These are phyloP conservation scores for Blastobotrys persicus DNA, from an alignment of 1,139 yeast genomes.

Conservation along the genomic window DNA sequence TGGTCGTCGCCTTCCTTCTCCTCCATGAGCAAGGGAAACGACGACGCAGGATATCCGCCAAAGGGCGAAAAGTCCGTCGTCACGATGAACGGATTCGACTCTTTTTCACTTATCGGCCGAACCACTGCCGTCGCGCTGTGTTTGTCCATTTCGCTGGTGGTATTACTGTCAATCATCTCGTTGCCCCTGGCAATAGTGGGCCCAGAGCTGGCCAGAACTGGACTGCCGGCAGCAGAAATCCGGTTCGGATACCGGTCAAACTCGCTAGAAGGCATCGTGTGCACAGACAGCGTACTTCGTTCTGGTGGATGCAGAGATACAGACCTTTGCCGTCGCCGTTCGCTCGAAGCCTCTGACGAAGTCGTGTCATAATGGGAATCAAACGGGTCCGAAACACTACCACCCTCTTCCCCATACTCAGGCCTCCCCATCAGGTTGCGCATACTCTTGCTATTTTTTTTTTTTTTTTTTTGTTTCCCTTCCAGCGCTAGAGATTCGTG, in stretches of 20 bases:
- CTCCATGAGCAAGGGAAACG: constrained; percentile 80
- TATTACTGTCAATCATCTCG: background rate
- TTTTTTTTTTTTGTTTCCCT: no score
- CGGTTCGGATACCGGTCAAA: constrained; percentile 42
- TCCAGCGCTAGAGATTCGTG: background rate
- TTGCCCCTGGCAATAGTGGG: constrained; percentile 7
- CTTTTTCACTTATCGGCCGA: background rate
- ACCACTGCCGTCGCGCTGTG: background rate
- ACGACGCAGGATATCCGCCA: constrained; percentile 90
- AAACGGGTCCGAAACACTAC: constrained; percentile 1
- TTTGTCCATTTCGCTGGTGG: background rate
- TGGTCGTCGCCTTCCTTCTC: constrained; percentile 93
- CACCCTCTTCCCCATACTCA: background rate
- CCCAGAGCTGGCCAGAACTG: background rate
- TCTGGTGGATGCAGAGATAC: background rate
- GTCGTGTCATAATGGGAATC: constrained; percentile 2
- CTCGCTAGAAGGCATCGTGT: constrained; percentile 22
- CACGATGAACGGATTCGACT: constrained; percentile 34
- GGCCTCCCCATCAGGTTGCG: background rate
- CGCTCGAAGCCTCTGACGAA: constrained; percentile 1
- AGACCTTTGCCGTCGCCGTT: background rate
- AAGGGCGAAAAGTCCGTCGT: constrained; percentile 64
- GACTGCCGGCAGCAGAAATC: constrained; percentile 21
- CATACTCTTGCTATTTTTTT: background rate
- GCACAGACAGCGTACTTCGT: background rate